phyloP scores from a whole-genome alignment of 2,329 filamentous ascomycete species.

The Cryoendolithus antarcticus region DNA sequence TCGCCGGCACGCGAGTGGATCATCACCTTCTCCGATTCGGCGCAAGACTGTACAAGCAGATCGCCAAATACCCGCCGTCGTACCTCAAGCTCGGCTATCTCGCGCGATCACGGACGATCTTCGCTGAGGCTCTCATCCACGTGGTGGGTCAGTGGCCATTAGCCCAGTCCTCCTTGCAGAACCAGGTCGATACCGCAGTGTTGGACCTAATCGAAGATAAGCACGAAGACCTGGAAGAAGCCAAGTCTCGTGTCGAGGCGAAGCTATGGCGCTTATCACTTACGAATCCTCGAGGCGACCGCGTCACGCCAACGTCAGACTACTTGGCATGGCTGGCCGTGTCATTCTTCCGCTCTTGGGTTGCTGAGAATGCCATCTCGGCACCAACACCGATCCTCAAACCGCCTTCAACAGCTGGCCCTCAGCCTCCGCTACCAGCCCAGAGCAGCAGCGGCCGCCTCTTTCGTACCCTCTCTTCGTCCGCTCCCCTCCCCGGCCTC shows the following conservation, averaged over 20 bases:
- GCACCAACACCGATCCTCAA: conserved; percentile 44
- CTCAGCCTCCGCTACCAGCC: too few species aligned
- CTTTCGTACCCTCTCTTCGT: conserved; percentile 61
- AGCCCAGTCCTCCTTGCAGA: conserved; percentile 63
- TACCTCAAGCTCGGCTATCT: conserved; percentile 85
- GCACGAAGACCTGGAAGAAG: conserved; percentile 78
- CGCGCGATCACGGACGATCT: conserved; percentile 65
- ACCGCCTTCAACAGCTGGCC: conserved; percentile 9
- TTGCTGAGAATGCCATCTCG: conserved; percentile 78
- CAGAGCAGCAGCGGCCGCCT: conserved; percentile 44
- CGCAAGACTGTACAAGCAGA: conserved; percentile 84
- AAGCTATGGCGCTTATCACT: conserved; percentile 72
- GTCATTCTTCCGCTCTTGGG: conserved; percentile 80
- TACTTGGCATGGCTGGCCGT: conserved; percentile 90
- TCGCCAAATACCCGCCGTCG: conserved; percentile 86
- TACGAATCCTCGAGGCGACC: conserved; percentile 66
- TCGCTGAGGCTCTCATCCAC: conserved; percentile 72
- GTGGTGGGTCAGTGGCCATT: conserved; percentile 90
- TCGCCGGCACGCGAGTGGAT: conserved; percentile 81
- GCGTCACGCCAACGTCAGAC: conserved; percentile 64
- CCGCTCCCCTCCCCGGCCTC: conserved; percentile 54
- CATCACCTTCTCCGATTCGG: conserved; percentile 91
- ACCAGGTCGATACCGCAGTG: conserved; percentile 60
- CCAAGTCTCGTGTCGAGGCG: conserved; percentile 65
- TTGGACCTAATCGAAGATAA: conserved; percentile 91